Conservation (phyloP, 2,329 filamentous ascomycete species). For the Dothideomycetes sp. region DNA sequence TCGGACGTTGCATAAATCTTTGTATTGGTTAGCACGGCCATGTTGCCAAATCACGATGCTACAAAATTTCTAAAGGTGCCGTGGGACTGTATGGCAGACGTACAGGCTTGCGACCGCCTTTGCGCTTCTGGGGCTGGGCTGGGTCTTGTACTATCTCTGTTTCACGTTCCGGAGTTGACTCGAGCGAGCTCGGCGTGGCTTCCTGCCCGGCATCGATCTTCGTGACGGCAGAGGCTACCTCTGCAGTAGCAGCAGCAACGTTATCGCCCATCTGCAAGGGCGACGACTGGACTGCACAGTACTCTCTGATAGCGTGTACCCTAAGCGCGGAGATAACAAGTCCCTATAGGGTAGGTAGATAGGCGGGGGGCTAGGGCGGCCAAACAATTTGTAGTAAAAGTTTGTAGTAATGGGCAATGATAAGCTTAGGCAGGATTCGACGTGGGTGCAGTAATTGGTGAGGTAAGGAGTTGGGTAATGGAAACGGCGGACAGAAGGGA, state of each 20-base stretch:
- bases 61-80: conserved; percentile 3
- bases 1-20: conserved; percentile 98
- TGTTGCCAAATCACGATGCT: conserved; percentile 3
- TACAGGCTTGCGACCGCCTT: conserved; percentile 96
- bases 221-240: conserved; percentile 25
- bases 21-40: conserved; percentile 26
- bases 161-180: conserved; percentile 37
- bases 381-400: conserved; percentile 8
- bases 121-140: conserved; percentile 65
- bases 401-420: conserved; percentile 10
- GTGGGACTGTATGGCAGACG: conserved; percentile 23
- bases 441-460: conserved; percentile 25
- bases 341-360: conserved; percentile 7
- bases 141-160: conserved; percentile 26
- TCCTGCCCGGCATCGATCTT: conserved; percentile 33
- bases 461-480: conserved; percentile 40
- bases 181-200: conserved; percentile 36
- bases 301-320: conserved; percentile 8
- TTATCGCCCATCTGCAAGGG: conserved; percentile 41
- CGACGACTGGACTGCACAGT: conserved; percentile 13
- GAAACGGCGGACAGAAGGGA: conserved; percentile 19
- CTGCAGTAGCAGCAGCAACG: conserved; percentile 28
- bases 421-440: conserved; percentile 8
- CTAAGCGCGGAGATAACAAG: conserved; percentile 7
- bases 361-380: conserved; percentile 6